Conservation (phyloP, 164 flowering plant species). For the Vitis rupestris region DNA sequence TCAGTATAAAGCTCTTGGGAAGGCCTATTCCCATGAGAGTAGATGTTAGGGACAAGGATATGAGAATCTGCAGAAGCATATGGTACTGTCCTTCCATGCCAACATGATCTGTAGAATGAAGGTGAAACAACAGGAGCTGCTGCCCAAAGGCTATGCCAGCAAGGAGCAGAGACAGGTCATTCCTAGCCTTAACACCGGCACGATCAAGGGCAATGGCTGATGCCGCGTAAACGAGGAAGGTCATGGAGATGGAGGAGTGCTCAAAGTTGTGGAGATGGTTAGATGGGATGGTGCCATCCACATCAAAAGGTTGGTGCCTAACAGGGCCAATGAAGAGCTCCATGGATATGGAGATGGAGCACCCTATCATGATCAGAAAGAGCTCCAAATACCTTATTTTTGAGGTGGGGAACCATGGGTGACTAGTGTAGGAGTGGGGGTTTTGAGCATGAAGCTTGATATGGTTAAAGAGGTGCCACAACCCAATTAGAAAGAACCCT, state of each 20-base stretch:
- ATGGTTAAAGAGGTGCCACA: slow-evolving; percentile 69
- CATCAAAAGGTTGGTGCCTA: slow-evolving; percentile 57
- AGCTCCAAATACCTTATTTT: slow-evolving; percentile 48
- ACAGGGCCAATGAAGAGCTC: slow-evolving; percentile 63
- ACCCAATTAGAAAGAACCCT: slow-evolving; percentile 52
- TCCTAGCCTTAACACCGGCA: slow-evolving; percentile 8
- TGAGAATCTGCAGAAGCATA: slow-evolving; percentile 28
- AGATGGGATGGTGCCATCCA: slow-evolving; percentile 64
- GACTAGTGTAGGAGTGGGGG: slow-evolving; percentile 37
- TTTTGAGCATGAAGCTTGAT: slow-evolving; percentile 41
- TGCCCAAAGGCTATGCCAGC: slow-evolving; percentile 63
- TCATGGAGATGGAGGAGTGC: slow-evolving; percentile 52
- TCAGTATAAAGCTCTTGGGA: slow-evolving; percentile 54
- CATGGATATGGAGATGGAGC: slow-evolving; percentile 43
- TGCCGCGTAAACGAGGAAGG: slow-evolving; percentile 44
- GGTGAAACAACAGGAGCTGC: slow-evolving; percentile 63
- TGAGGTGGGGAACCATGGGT: slow-evolving; percentile 58
- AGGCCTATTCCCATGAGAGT: slow-evolving; percentile 55
- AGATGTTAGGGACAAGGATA: slow-evolving; percentile 37
- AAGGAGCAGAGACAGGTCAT: slow-evolving; percentile 44
- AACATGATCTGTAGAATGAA: slow-evolving; percentile 42
- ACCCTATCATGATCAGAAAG: slow-evolving; percentile 39
- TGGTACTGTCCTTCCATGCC: slow-evolving; percentile 48
- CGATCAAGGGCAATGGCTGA: slow-evolving; percentile 36
- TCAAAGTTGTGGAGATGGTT: slow-evolving; percentile 72